Percentiles rank a stretch among this genome's conserved stretches.
These are phyloP conservation scores for Acanthamoeba royreba DNA, from an alignment of 208 protist species.

Conservation along the genomic window DNA sequence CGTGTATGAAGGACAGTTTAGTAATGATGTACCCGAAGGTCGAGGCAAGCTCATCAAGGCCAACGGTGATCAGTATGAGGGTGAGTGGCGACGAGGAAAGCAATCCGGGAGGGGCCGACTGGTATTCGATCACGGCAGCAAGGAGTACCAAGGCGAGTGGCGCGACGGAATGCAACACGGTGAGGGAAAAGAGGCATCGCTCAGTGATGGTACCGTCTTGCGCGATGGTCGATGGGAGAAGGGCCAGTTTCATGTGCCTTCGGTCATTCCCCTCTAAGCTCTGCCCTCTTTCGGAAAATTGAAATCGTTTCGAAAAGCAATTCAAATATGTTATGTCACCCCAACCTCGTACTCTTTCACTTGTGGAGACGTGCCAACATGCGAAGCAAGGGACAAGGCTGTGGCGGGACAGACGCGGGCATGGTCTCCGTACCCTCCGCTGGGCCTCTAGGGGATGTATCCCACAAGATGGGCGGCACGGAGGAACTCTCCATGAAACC, in stretches of 20 bases:
- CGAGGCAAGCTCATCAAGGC: not conserved
- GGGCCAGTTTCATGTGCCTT: not conserved
- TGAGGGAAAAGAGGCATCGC: not conserved
- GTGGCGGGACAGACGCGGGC: no score
- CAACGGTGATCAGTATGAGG: not conserved
- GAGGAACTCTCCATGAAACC: no score
- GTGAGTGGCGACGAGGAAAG: not conserved
- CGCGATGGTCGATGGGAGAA: not conserved
- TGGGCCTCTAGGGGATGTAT: no score
- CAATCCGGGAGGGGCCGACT: not conserved
- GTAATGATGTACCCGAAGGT: not conserved
- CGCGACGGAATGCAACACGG: not conserved
- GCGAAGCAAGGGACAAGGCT: no score
- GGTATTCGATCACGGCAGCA: not conserved
- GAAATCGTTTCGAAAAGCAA: no score
- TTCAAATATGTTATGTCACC: no score
- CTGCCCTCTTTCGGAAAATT: no score
- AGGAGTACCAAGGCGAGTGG: not conserved
- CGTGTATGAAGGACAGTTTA: conserved; percentile 1
- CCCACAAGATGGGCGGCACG: no score
- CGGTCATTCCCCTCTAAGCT: no score
- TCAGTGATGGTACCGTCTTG: not conserved
- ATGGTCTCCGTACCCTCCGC: no score
- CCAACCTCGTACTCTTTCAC: no score
- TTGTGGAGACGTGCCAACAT: no score